phyloP scores from a whole-genome alignment of 345 rosid genomes.

The Tarenaya hassleriana region DNA sequence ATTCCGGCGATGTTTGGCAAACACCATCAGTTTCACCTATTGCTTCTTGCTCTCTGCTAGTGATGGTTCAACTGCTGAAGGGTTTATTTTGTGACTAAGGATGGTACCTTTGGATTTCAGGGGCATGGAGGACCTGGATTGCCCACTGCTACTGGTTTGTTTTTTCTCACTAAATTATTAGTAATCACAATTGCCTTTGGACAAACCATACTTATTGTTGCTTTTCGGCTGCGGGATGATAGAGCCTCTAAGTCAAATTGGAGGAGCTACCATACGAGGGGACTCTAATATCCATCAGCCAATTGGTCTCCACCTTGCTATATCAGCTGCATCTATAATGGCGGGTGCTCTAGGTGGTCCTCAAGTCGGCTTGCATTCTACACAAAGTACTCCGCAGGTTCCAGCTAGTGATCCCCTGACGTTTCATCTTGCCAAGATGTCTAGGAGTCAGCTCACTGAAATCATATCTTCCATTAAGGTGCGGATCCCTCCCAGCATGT shows the following conservation, averaged over 20 bases:
- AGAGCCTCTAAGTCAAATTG: constrained; percentile 60
- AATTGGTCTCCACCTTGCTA: constrained; percentile 77
- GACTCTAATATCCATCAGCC: constrained; percentile 62
- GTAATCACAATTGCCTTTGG: not conserved
- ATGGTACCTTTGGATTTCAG: constrained; percentile 37
- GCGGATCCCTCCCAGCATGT: constrained; percentile 11
- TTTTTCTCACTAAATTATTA: constrained; percentile 17
- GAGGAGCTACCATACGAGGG: constrained; percentile 39
- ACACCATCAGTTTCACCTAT: not conserved
- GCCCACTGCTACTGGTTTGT: constrained; percentile 49
- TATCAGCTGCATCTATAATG: constrained; percentile 70
- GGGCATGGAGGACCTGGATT: constrained; percentile 90
- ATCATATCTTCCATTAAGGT: constrained; percentile 78
- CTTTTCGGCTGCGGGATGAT: constrained; percentile 17
- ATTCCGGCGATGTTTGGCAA: not conserved
- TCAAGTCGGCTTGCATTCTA: constrained; percentile 47
- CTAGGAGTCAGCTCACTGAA: constrained; percentile 78
- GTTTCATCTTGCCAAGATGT: constrained; percentile 83
- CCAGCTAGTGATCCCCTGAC: constrained; percentile 76
- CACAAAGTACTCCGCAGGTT: constrained; percentile 45
- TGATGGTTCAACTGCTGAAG: constrained; percentile 3
- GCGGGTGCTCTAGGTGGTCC: constrained; percentile 71
- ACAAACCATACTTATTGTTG: constrained; percentile 1
- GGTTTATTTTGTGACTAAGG: constrained; percentile 19
- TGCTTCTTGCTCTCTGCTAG: not conserved